Evolutionary conservation across 495 filamentous ascomycete species (phyloP), one percentile per base, ranked within the genome.

Genomic region (Letharia columbiana): DNA sequence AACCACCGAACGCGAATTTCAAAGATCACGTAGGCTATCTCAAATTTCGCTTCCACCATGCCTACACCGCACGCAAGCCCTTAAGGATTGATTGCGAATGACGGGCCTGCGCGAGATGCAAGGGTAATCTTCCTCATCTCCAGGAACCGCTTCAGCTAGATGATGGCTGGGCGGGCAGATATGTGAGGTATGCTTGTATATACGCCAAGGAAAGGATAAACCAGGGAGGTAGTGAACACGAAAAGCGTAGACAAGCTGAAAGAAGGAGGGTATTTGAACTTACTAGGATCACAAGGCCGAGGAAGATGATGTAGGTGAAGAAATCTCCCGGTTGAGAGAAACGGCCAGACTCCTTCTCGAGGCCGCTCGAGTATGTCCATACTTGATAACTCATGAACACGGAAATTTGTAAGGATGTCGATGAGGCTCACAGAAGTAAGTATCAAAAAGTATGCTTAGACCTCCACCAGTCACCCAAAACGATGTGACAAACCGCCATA

Each of bases 81-180:
- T 77, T 76, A 75, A 79, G 72, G 73, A 85, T 84, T 85, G 81
- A 82, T 82, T 90, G 89, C 87, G 87, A 91, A 91, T 89, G 86
- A 86, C 77, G 81, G 84, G 80, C 76, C 83, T 83, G 83, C 75
- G 77, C 80, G 82, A 78, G 83, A 82, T 85, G 84, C 84, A 87
- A 86, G 89, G 91, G 89, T 87, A 82, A 88, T 97, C 90, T 97
- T 83, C 92, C 92, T 96, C 92, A 82, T 79, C 87, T 91, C 84
- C 89, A 96, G 91, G 92, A 96, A 96, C 91, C 92, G 91, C 86
- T 83, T 86, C 90, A 93, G 90, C 83, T 86, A 86, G 77, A 72
- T 75, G 64, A 75, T 76, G 83, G 83, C 91, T 92, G 90, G 84
- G 85, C 91, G 92, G 91, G 92, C 92, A 97, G 92, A 89, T 89